A percentile compares a stretch with the other conserved stretches of the same genome.
Conservation (phyloP, 2,329 filamentous ascomycete genomes). For the Cladosporium sp. region DNA sequence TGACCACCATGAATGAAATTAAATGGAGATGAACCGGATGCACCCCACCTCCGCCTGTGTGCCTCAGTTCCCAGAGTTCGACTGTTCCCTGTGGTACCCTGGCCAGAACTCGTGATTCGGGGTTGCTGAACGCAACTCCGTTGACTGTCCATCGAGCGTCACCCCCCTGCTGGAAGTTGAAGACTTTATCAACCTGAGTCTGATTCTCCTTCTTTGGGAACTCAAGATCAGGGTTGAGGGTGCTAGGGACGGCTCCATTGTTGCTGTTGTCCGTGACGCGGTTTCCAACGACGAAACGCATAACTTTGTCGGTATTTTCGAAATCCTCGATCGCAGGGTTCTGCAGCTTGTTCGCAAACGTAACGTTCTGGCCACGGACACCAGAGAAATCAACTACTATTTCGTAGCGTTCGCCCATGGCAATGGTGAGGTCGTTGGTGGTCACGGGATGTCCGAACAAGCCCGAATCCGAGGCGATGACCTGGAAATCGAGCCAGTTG, state of each 20-base stretch:
- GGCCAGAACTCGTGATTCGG: slow-evolving; percentile 46
- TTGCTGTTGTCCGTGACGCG: slow-evolving; percentile 34
- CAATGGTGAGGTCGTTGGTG: slow-evolving; percentile 40
- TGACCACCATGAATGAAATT: slow-evolving; percentile 53
- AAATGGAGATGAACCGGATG: slow-evolving; percentile 57
- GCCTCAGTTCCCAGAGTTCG: slow-evolving; percentile 49
- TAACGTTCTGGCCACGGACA: slow-evolving; percentile 44
- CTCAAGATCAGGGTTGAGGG: slow-evolving; percentile 24
- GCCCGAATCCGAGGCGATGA: slow-evolving; percentile 53
- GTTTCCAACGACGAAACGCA: slow-evolving; percentile 48
- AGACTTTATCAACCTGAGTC: slow-evolving; percentile 39
- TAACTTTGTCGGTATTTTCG: slow-evolving; percentile 47
- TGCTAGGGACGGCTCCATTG: slow-evolving; percentile 37
- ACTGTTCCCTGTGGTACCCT: slow-evolving; percentile 44
- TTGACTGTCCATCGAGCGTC: slow-evolving; percentile 47
- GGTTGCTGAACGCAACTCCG: slow-evolving; percentile 45
- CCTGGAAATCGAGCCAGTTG: slow-evolving; percentile 43
- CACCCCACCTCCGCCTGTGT: slow-evolving; percentile 47
- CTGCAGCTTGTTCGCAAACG: slow-evolving; percentile 24
- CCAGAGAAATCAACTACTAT: slow-evolving; percentile 52
- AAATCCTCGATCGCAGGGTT: slow-evolving; percentile 43
- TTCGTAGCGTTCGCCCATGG: slow-evolving; percentile 56
- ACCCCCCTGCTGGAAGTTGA: slow-evolving; percentile 43
- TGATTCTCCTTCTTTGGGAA: slow-evolving; percentile 31
- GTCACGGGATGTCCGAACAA: slow-evolving; percentile 45